Conservation (phyloP, 2,329 filamentous ascomycete species). For the Pestalotiopsis sp. region DNA sequence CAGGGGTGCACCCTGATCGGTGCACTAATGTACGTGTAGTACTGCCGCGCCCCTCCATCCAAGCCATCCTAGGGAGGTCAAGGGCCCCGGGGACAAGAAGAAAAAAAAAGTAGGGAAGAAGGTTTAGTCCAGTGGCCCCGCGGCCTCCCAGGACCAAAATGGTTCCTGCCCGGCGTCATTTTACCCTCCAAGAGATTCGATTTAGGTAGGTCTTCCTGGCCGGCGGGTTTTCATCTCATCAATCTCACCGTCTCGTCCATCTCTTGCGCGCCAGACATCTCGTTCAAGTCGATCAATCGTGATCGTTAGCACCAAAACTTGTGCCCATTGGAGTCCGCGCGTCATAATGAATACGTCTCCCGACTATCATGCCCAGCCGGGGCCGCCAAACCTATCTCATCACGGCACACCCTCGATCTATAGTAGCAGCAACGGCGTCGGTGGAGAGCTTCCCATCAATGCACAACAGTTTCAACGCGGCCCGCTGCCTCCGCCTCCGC, state of each 20-base stretch:
- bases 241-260: background rate
- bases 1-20: background rate
- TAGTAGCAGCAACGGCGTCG: background rate
- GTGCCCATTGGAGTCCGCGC: background rate
- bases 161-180: conserved; percentile 1
- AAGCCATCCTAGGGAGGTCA: background rate
- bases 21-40: background rate
- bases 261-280: background rate
- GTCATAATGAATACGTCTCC: background rate
- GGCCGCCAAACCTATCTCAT: background rate
- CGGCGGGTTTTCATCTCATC: background rate
- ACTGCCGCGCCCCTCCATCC: background rate
- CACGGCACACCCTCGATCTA: background rate
- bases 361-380: background rate
- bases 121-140: conserved; percentile 2
- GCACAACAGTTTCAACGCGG: background rate
- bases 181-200: background rate
- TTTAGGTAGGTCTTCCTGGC: background rate
- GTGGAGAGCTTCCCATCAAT: background rate
- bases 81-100: background rate
- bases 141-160: conserved; percentile 1
- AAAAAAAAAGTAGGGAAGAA: background rate
- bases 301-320: background rate
- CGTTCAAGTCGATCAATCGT: background rate
- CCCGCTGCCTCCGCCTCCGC: background rate